A percentile compares a stretch with the other conserved stretches of the same genome.
These are phyloP conservation scores for Neurospora sp. DNA, from an alignment of 2,329 filamentous ascomycete genomes.

Conservation along the genomic window DNA sequence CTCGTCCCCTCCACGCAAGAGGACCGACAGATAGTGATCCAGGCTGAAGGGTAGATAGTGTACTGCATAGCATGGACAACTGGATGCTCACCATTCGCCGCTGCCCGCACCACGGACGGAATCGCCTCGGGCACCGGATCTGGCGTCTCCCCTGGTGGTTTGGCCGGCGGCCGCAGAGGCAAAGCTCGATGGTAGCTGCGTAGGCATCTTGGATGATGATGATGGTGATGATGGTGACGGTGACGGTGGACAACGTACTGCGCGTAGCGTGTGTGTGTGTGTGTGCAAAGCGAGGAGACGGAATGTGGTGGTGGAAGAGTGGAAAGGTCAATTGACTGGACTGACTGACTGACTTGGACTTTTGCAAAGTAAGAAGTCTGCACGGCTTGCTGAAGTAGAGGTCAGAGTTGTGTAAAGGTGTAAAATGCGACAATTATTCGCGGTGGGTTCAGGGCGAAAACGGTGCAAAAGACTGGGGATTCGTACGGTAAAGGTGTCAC, in stretches of 20 bases:
- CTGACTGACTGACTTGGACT: background rate
- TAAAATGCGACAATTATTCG: background rate
- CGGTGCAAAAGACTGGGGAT: background rate
- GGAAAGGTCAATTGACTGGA: background rate
- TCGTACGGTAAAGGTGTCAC: background rate
- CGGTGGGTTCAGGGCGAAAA: background rate
- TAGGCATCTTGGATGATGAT: slow-evolving; percentile 41
- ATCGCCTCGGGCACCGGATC: slow-evolving; percentile 46
- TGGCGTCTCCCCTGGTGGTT: slow-evolving; percentile 42
- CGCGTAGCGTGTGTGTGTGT: background rate
- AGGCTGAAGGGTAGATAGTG: background rate
- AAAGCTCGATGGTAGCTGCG: slow-evolving; percentile 73
- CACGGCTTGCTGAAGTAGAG: background rate
- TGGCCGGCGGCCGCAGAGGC: slow-evolving; percentile 74
- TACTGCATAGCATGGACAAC: background rate
- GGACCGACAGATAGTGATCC: background rate
- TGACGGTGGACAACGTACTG: background rate
- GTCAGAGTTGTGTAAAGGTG: background rate
- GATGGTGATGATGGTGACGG: background rate
- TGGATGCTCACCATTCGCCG: slow-evolving; percentile 60
- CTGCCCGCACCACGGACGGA: slow-evolving; percentile 41
- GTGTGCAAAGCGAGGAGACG: background rate
- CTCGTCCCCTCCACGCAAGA: background rate
- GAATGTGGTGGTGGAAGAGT: slow-evolving; percentile 1
- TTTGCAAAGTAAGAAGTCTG: background rate